phyloP scores from a whole-genome alignment of 2,329 filamentous ascomycete genomes.

The Penicillium nordicum region DNA sequence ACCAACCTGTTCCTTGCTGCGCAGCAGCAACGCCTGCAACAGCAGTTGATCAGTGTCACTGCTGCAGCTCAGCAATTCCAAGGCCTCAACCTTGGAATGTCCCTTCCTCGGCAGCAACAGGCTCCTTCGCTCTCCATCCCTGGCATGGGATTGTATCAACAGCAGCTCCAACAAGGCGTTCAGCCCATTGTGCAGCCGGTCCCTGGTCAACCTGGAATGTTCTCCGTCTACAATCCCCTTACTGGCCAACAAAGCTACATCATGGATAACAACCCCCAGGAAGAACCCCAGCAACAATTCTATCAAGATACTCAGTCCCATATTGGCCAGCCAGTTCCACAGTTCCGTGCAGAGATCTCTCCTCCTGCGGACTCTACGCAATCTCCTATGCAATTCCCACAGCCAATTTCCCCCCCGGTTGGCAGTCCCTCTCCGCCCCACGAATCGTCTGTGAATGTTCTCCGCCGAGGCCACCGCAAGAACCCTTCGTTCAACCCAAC shows the following conservation, averaged over 20 bases:
- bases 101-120: conserved; percentile 47
- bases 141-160: conserved; percentile 58
- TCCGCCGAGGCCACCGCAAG: conserved; percentile 94
- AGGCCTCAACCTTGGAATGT: conserved; percentile 62
- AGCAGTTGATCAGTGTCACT: conserved; percentile 82
- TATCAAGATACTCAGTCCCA: conserved; percentile 42
- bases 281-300: conserved; percentile 37
- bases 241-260: conserved; percentile 82
- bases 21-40: conserved; percentile 91
- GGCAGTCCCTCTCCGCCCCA: conserved; percentile 66
- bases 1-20: conserved; percentile 91
- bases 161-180: conserved; percentile 65
- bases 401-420: conserved; percentile 61
- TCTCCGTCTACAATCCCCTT: conserved; percentile 77
- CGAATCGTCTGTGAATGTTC: conserved; percentile 80
- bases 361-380: conserved; percentile 66
- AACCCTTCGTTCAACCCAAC: conserved; percentile 66
- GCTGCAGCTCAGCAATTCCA: conserved; percentile 80
- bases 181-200: conserved; percentile 63
- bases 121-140: conserved; percentile 52
- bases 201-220: conserved; percentile 69
- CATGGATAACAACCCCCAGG: conserved; percentile 62
- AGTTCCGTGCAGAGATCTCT: conserved; percentile 76
- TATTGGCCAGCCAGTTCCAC: conserved; percentile 53
- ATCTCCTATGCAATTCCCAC: conserved; percentile 58